phyloP scores from a whole-genome alignment of 2,329 filamentous ascomycete species.

The Meredithiella fracta region DNA sequence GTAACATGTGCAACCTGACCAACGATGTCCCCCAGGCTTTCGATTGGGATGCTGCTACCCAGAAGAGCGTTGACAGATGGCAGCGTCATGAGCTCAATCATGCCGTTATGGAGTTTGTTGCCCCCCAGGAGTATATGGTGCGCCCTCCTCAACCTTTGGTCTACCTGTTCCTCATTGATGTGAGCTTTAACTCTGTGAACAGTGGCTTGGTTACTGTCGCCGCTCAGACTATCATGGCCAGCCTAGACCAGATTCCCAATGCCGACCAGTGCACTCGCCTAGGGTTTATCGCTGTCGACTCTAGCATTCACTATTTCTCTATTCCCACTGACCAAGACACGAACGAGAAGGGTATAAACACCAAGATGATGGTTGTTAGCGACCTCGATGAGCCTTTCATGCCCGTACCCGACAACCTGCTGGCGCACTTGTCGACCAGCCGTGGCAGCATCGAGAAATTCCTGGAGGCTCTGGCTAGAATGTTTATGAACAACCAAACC shows the following conservation, averaged over 20 bases:
- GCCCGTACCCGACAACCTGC: conserved; percentile 76
- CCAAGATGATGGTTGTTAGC: conserved; percentile 83
- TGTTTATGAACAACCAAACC: conserved; percentile 93
- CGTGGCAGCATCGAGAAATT: conserved; percentile 84
- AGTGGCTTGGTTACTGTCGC: conserved; percentile 83
- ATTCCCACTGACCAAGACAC: conserved; percentile 55
- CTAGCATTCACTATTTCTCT: conserved; percentile 88
- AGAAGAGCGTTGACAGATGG: conserved; percentile 86
- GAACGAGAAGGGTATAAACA: conserved; percentile 65
- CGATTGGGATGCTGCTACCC: conserved; percentile 86
- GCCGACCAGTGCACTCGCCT: conserved; percentile 81
- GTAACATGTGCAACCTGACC: conserved; percentile 98
- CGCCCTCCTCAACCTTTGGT: conserved; percentile 88
- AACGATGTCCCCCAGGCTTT: conserved; percentile 99
- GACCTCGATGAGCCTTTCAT: conserved; percentile 94
- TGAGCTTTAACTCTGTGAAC: conserved; percentile 78
- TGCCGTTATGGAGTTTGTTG: conserved; percentile 92
- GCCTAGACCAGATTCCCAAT: conserved; percentile 93
- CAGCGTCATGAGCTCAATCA: conserved; percentile 86
- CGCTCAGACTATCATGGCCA: conserved; percentile 85
- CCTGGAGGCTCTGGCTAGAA: conserved; percentile 75
- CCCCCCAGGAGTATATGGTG: conserved; percentile 98
- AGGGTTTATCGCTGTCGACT: conserved; percentile 90
- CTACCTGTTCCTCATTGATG: conserved; percentile 89
- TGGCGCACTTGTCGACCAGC: conserved; percentile 79